Conservation (phyloP, 805 yeast species). For the Candida yuanshanica region DNA sequence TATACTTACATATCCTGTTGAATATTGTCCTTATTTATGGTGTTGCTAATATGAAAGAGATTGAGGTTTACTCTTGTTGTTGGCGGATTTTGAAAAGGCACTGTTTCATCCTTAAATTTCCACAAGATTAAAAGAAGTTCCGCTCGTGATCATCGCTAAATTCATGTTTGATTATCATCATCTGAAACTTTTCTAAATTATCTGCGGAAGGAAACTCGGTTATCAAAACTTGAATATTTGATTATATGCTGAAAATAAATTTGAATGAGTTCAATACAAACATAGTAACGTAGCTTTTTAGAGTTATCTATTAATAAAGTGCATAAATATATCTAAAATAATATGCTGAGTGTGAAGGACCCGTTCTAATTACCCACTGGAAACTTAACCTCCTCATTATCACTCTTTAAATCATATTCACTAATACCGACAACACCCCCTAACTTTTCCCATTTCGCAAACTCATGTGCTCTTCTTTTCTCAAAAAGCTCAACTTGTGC, state of each 20-base stretch:
- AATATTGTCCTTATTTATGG: neutral
- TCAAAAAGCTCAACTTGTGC: conserved; percentile 55
- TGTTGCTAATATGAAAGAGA: neutral
- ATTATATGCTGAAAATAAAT: neutral
- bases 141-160: too few relatives aligned
- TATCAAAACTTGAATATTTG: neutral
- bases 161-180: too few relatives aligned
- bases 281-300: too few relatives aligned
- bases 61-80: too few relatives aligned
- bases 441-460: conserved; percentile 61
- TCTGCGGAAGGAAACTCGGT: too few relatives aligned
- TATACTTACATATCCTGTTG: neutral
- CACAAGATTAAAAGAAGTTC: too few relatives aligned
- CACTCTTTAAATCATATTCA: conserved; percentile 70
- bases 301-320: too few relatives aligned
- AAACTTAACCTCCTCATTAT: conserved; percentile 11
- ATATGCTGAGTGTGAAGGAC: too few relatives aligned
- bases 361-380: conserved; percentile 13
- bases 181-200: too few relatives aligned
- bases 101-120: too few relatives aligned
- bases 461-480: conserved; percentile 54
- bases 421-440: conserved; percentile 74
- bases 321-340: too few relatives aligned
- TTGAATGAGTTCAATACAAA: neutral
- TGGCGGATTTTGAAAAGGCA: too few relatives aligned